A percentile compares a stretch with the other conserved stretches of the same genome.
phyloP scores from a whole-genome alignment of 176 grass and related monocot genomes.

The Urochloa ruziziensis region DNA sequence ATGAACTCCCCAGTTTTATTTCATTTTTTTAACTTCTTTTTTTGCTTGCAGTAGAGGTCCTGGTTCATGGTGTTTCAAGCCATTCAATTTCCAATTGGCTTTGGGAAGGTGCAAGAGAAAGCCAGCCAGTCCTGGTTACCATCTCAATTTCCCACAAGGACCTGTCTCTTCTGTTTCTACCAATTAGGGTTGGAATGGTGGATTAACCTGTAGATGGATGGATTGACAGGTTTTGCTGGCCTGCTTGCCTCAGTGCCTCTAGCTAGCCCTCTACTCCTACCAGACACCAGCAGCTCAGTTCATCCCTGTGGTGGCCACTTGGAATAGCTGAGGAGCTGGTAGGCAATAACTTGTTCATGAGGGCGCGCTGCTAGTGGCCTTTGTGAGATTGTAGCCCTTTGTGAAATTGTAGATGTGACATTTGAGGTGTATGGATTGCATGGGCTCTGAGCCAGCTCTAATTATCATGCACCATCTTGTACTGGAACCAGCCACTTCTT shows the following conservation, averaged over 20 bases:
- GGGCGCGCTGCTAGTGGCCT: slow-evolving; percentile 16
- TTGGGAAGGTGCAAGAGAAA: slow-evolving; percentile 35
- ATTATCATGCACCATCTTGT: slow-evolving; percentile 40
- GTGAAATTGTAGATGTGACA: slow-evolving; percentile 47
- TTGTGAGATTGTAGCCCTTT: slow-evolving; percentile 10
- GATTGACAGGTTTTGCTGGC: not conserved
- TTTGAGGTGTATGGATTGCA: slow-evolving; percentile 25
- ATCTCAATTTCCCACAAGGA: slow-evolving; percentile 28
- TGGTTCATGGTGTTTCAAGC: slow-evolving; percentile 35
- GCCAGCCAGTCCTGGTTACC: not conserved
- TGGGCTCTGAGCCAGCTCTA: slow-evolving; percentile 39
- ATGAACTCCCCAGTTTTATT: slow-evolving; percentile 9
- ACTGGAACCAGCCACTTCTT: slow-evolving; percentile 28
- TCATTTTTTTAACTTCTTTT: not conserved
- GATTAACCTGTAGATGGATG: not conserved
- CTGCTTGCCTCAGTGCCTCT: not conserved
- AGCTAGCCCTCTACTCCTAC: not conserved
- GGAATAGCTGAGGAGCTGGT: slow-evolving; percentile 33
- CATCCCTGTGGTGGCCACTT: slow-evolving; percentile 28
- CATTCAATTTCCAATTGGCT: slow-evolving; percentile 31
- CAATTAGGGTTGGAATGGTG: not conserved
- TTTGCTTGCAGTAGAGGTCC: slow-evolving; percentile 25
- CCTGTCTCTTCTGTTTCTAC: not conserved
- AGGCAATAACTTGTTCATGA: slow-evolving; percentile 30
- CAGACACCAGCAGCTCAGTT: not conserved